phyloP scores from a whole-genome alignment of 257 asterid species.

The Solanum ossicruentum region DNA sequence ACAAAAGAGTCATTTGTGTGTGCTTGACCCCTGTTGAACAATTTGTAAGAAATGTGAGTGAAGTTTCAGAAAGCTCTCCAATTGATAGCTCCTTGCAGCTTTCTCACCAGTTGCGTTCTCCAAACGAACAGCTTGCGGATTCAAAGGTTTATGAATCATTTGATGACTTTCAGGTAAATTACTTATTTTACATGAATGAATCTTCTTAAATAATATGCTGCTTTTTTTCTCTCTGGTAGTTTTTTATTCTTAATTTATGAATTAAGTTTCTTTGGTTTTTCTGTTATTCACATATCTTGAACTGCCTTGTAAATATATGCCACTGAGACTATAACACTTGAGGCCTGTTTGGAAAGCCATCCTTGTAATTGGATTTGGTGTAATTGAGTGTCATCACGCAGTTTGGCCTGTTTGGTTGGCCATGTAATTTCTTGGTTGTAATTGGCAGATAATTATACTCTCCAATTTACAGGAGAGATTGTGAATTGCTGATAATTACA shows the following conservation, averaged over 20 bases:
- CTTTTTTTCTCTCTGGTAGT: neutral
- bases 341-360: no score
- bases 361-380: no score
- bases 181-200: neutral
- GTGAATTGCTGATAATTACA: no score
- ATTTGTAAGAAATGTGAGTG: conserved; percentile 47
- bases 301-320: neutral
- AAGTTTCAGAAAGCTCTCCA: conserved; percentile 53
- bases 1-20: conserved; percentile 56
- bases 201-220: neutral
- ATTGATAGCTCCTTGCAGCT: conserved; percentile 46
- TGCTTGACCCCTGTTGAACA: conserved; percentile 69
- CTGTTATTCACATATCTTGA: neutral
- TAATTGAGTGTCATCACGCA: no score
- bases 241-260: neutral
- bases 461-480: no score
- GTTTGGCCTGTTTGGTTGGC: no score
- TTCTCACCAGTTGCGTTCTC: conserved; percentile 58
- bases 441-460: no score
- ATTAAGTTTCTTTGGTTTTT: neutral
- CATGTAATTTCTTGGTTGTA: no score
- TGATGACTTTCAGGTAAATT: conserved; percentile 66
- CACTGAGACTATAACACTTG: neutral
- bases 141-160: conserved; percentile 44
- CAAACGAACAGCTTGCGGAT: conserved; percentile 49